Conservation (phyloP, 345 rosid species). For the Alliaria petiolata region DNA sequence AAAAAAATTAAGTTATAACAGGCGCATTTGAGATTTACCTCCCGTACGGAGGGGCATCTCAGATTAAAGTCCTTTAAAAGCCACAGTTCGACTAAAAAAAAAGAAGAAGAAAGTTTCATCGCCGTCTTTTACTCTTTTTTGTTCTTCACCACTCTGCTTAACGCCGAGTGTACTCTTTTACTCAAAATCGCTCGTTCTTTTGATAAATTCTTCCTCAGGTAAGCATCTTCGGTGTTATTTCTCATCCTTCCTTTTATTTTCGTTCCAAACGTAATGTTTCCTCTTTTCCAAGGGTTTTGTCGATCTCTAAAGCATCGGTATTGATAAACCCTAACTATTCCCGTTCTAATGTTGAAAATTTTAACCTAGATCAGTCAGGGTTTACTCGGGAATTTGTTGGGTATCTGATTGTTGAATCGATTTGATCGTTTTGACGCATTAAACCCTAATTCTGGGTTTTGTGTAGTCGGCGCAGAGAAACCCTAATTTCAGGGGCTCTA, state of each 20-base stretch:
- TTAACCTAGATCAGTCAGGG: neutral
- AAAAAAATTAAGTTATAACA: too few species aligned
- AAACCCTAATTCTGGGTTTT: neutral
- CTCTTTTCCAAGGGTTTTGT: neutral
- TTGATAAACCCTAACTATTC: neutral
- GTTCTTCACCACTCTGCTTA: neutral
- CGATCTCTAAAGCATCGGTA: neutral
- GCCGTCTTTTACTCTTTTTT: constrained; percentile 1
- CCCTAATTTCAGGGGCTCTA: neutral
- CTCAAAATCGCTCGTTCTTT: neutral
- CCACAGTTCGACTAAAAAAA: neutral
- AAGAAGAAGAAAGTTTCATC: neutral
- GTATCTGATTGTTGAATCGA: neutral
- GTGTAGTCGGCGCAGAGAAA: neutral
- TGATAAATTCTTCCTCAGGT: neutral
- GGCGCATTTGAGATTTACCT: too few species aligned
- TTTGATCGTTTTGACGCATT: neutral
- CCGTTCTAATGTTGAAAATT: neutral
- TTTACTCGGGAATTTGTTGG: neutral
- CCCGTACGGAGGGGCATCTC: too few species aligned
- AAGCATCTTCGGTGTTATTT: neutral
- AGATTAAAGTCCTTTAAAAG: constrained; percentile 12
- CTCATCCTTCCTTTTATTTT: neutral
- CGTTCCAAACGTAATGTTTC: neutral
- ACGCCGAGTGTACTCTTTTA: neutral